Evolutionary conservation across 139 green algal genomes (phyloP), one percentile per base, ranked within the genome.

Genomic region (Tetradesmus lagerheimii): DNA sequence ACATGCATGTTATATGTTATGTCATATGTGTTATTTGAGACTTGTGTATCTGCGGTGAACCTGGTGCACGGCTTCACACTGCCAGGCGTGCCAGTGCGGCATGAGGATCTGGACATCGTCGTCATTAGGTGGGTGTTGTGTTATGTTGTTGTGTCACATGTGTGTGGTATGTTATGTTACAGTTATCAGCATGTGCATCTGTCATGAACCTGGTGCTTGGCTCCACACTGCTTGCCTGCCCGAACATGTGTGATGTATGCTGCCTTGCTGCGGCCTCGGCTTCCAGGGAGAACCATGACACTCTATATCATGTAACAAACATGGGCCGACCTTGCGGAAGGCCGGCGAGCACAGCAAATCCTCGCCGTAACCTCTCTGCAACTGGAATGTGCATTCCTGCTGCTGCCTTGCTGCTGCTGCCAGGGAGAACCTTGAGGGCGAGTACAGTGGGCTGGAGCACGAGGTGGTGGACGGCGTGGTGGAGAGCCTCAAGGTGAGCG

Each of bases 401-500:
- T 71, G 43, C 80, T 47, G 31, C 43, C n/a, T n/a, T 87, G 81
- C 34, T 41, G 50, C 53, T 76, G 47, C n/a, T 37, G 15, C 50
- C 91, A 93, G 93, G 31, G 91, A 95, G 90, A 95, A 95, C 90
- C 99, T 97, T 15, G 97, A 99, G 95, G 97, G 97, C 29, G 97
- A 99, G 93, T 99, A 99, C 94, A 95, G 86, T n/a, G 97, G 97
- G 1, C 93, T 99, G 91, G 97, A 99, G 93, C 97, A 99, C 91
- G 96, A 98, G 92, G 96, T 98, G 64, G 94, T 99, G 16, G 95
- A 96, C 29, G 97, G 96, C 31, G 97, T 99, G 43, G 97, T 99
- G 53, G 97, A 99, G 92, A 95, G 87, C 39, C 84, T 99, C 6
- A 99, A 99, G 93, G 93, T 95, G 43, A 23, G 41, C 74, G 39